Base-by-base conservation (phyloP, 805 yeast species). In the Sporopachydermia lactativora region DNA sequence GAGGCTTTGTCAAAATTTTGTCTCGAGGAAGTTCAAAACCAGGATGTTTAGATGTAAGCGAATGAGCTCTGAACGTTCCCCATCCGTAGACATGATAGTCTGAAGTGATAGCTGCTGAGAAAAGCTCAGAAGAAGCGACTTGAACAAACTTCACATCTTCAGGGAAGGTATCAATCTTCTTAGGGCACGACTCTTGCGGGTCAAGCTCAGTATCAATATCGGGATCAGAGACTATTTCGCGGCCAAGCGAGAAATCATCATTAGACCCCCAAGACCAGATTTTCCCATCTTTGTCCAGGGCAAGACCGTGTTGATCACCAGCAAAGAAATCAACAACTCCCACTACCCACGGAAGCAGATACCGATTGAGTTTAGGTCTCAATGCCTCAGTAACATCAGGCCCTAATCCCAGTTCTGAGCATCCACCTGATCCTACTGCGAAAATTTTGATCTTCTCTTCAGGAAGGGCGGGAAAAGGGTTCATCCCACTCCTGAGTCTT, bases 1-100 rank as follows among this genome's bases (percentile, higher is more conserved):
- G 94, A 1, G 63, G 64, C 24, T 51, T 63, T 57, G 82, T 92
- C 17, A 72, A 8, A 17, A 17, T 8, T 8, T 8, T 18, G 6
- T 36, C 34, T 17, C 14, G 13, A 14, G 13, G 15, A 5, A 19
- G n/a, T 18, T 36, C 15, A 24, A 36, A 15, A n/a, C 31, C 31
- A 24, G 31, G 31, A 24, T 24, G 31, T 24, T 24, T 24, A 24
- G 31, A 24, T 8, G 31, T 24, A 8, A 24, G 13, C 31, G 14
- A 14, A 17, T 15, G 16, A 17, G 4, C 19, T 57, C 68, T 44
- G 51, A 36, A 36, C 6, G 39, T 36, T 11, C 39, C 39, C 39
- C 39, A 36, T 5, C 39, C 39, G 19, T 36, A 36, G n/a, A 36
- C 39, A 36, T 17, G n/a, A 16, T 17, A 14, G 11, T 36, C 39